Percentiles rank a stretch among this genome's conserved stretches.
phyloP scores from a whole-genome alignment of 164 flowering plant genomes.

The Nymphaea colorata region DNA sequence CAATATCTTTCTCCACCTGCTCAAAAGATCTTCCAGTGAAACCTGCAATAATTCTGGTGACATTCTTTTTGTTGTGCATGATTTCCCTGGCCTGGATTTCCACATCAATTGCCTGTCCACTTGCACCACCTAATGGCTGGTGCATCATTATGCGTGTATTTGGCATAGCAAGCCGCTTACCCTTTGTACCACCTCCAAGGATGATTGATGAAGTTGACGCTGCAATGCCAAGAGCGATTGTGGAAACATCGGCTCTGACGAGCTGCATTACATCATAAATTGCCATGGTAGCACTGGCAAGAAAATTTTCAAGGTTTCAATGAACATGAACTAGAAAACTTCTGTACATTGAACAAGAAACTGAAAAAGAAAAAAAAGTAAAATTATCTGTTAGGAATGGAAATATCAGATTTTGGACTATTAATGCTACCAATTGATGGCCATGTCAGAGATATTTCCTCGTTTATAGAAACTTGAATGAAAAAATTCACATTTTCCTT shows the following conservation, averaged over 20 bases:
- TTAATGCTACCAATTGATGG: too few relatives aligned
- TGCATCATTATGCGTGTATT: constrained; percentile 86
- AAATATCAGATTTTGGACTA: too few relatives aligned
- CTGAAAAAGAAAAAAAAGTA: not conserved
- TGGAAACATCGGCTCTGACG: constrained; percentile 91
- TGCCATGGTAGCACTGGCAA: constrained; percentile 78
- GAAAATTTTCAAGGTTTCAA: not conserved
- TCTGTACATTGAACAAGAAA: not conserved
- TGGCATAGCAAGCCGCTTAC: constrained; percentile 95
- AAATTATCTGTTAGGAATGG: not conserved
- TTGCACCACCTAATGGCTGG: constrained; percentile 89
- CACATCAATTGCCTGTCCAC: constrained; percentile 76
- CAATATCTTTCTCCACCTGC: constrained; percentile 80
- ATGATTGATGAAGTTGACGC: constrained; percentile 87
- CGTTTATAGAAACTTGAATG: too few relatives aligned
- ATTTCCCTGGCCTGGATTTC: constrained; percentile 81
- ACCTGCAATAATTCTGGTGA: constrained; percentile 44
- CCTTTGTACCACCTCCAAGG: constrained; percentile 93
- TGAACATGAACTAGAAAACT: not conserved
- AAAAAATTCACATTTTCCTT: too few relatives aligned
- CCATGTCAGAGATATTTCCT: too few relatives aligned
- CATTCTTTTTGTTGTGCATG: constrained; percentile 64
- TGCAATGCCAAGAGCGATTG: constrained; percentile 84
- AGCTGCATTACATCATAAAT: constrained; percentile 80
- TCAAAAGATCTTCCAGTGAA: constrained; percentile 64